phyloP scores from a whole-genome alignment of 1,139 yeast species.

The Pichia sp. region DNA sequence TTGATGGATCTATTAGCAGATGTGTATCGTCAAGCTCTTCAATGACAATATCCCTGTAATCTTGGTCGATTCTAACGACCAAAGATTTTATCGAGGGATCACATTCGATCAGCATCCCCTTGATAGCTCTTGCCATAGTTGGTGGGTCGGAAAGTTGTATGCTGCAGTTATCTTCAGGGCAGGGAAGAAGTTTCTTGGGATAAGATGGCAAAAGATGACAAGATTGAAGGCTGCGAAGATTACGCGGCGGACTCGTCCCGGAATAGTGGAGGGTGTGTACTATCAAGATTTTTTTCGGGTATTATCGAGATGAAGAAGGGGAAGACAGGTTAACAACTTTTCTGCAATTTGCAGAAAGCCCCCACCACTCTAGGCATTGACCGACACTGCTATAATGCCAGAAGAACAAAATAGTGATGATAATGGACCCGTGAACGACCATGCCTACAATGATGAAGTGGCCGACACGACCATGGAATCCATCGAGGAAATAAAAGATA shows the following conservation, averaged over 20 bases:
- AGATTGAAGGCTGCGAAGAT: neutral
- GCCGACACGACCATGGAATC: constrained; percentile 5
- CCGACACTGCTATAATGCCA: neutral
- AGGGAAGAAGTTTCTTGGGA: neutral
- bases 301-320: neutral
- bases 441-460: constrained; percentile 18
- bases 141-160: neutral
- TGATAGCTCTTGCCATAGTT: constrained; percentile 37
- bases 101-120: constrained; percentile 35
- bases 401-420: neutral
- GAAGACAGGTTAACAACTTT: neutral
- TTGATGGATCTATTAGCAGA: constrained; percentile 69
- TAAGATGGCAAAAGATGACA: neutral
- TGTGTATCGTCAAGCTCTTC: constrained; percentile 89
- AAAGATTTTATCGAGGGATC: constrained; percentile 92
- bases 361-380: neutral
- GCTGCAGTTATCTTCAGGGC: neutral
- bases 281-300: neutral
- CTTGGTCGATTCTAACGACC: constrained; percentile 73
- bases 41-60: constrained; percentile 63
- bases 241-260: neutral
- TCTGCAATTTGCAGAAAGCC: no score
- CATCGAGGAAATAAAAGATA: neutral
- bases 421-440: neutral
- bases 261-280: neutral